phyloP scores from a whole-genome alignment of 78 protist species.

The Polysphondylium violaceum region DNA sequence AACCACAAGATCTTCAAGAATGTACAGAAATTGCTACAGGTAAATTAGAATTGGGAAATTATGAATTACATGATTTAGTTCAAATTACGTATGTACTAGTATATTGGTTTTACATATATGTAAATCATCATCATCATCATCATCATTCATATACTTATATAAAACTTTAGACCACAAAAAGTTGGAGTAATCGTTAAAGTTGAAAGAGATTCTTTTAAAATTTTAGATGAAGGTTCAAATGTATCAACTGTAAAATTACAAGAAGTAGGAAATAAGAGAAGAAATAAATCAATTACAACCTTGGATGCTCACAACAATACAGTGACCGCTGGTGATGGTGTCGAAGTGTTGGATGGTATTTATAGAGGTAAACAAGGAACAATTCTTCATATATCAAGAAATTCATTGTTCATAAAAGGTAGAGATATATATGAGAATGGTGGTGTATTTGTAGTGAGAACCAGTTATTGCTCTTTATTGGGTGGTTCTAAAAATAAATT shows the following conservation, averaged over 20 bases:
- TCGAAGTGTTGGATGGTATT: slow-evolving; percentile 53
- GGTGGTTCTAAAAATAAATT: slow-evolving; percentile 65
- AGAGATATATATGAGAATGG: slow-evolving; percentile 79
- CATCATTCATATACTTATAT: too few species aligned
- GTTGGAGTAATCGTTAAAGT: slow-evolving; percentile 79
- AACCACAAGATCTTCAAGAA: slow-evolving; percentile 69
- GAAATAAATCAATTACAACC: slow-evolving; percentile 29
- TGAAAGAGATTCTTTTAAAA: slow-evolving; percentile 75
- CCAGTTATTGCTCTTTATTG: slow-evolving; percentile 30
- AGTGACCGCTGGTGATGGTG: slow-evolving; percentile 34
- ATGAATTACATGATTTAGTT: slow-evolving; percentile 79
- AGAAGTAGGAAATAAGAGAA: slow-evolving; percentile 79
- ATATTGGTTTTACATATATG: too few species aligned
- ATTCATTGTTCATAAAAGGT: slow-evolving; percentile 52
- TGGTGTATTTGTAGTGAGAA: slow-evolving; percentile 74
- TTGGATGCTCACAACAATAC: slow-evolving; percentile 66
- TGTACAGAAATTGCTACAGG: slow-evolving; percentile 81
- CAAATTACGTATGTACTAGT: slow-evolving; percentile 31
- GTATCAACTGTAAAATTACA: slow-evolving; percentile 68
- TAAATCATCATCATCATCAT: slow-evolving; percentile 2
- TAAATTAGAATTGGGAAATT: slow-evolving; percentile 72
- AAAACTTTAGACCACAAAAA: slow-evolving; percentile 37
- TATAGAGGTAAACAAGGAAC: slow-evolving; percentile 67
- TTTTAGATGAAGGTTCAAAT: slow-evolving; percentile 57
- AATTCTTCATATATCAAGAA: slow-evolving; percentile 69